Conservation (phyloP, 169 alveolate genomes). For the Babesia gibsoni region DNA sequence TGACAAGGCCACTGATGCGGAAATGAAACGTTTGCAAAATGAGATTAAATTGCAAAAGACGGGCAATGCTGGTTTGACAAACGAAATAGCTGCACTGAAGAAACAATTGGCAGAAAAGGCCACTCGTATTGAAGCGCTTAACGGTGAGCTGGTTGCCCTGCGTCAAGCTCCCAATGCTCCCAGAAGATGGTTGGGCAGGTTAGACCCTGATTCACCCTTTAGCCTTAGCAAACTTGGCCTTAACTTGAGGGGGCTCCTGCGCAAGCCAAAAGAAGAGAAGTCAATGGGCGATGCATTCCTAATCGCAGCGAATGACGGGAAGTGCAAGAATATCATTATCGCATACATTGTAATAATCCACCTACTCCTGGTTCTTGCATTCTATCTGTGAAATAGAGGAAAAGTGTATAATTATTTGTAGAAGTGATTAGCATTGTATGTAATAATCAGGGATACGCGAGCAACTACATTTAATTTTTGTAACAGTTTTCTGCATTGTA, state of each 20-base stretch:
- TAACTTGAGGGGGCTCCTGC: background rate
- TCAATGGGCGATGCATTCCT: background rate
- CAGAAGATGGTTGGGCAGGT: too few relatives aligned
- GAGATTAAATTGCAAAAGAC: conserved; percentile 10
- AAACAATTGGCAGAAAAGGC: conserved; percentile 6
- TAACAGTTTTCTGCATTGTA: background rate
- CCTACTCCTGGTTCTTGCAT: background rate
- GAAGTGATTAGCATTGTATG: too few relatives aligned
- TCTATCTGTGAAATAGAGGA: background rate
- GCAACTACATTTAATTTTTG: conserved; percentile 4
- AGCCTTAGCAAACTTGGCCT: background rate
- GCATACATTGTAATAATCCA: background rate
- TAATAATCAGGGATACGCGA: too few relatives aligned
- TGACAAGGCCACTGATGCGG: background rate
- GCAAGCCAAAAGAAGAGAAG: background rate
- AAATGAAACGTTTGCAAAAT: background rate
- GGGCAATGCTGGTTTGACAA: conserved; percentile 16
- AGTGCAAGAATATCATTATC: background rate
- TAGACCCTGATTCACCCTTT: conserved; percentile 14
- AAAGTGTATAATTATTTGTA: too few relatives aligned
- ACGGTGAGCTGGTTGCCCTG: conserved; percentile 9
- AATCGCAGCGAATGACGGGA: background rate
- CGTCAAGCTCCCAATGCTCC: background rate
- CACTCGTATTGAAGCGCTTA: conserved; percentile 19
- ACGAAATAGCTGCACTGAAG: conserved; percentile 16